Percentiles rank a stretch among this genome's conserved stretches.
Evolutionary conservation across 768 basidiomycete genomes (phyloP).

Genomic region (Lentinula guzmanii): DNA sequence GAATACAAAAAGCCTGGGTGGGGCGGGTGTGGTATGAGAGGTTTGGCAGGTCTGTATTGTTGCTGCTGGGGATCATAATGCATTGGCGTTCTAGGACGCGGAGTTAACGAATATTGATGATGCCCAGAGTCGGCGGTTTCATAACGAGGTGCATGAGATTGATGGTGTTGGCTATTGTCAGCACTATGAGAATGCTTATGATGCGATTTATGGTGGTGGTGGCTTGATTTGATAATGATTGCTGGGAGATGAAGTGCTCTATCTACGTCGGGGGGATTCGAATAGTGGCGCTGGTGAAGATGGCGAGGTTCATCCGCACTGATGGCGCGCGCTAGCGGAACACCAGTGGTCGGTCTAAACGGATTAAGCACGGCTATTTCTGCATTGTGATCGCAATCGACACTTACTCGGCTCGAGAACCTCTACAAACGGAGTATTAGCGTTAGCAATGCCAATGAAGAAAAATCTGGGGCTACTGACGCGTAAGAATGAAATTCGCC

Average conservation of each 20-base stretch:
- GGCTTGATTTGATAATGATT: neutral
- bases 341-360: neutral
- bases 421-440: neutral
- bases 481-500: conserved; percentile 1
- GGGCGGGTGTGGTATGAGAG: neutral
- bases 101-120: neutral
- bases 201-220: neutral
- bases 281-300: conserved; percentile 5
- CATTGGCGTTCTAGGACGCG: neutral
- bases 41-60: neutral
- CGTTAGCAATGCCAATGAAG: neutral
- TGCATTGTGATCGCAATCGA: neutral
- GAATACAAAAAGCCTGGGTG: conserved; percentile 14
- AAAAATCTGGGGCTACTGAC: neutral
- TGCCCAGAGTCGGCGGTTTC: neutral
- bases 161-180: neutral
- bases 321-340: neutral
- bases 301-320: neutral
- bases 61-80: neutral
- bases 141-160: conserved; percentile 1
- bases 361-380: neutral
- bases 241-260: neutral
- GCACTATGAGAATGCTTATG: conserved; percentile 2
- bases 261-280: conserved; percentile 4
- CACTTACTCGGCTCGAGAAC: neutral